These are phyloP conservation scores for Gonapodya sp. DNA, from an alignment of 192 early-diverging fungal genomes.

Conservation along the genomic window DNA sequence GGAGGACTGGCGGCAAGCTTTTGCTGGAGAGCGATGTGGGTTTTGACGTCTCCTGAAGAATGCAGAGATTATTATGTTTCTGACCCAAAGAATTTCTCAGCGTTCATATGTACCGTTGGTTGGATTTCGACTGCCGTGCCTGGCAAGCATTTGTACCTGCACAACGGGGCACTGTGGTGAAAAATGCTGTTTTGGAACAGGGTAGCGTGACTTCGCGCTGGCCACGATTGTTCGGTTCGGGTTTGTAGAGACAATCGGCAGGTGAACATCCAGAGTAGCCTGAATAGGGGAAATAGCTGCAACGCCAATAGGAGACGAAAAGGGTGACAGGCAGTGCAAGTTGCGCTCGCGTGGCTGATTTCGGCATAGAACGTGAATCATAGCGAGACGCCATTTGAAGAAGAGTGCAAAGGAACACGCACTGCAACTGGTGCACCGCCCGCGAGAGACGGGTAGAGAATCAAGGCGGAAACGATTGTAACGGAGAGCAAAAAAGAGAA, in stretches of 20 bases:
- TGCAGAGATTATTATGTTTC: background rate
- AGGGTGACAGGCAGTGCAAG: background rate
- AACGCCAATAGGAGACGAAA: background rate
- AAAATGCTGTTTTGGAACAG: background rate
- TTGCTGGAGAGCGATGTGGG: conserved; percentile 1
- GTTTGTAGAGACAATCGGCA: background rate
- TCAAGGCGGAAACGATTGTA: too few species aligned
- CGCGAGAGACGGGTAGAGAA: too few species aligned
- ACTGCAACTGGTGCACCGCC: too few species aligned
- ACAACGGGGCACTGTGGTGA: conserved; percentile 10
- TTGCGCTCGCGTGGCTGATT: too few species aligned
- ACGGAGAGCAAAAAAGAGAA: too few species aligned
- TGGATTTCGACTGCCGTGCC: conserved; percentile 19
- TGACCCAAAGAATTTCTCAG: background rate
- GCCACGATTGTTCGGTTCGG: background rate
- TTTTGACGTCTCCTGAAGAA: background rate
- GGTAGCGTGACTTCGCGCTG: conserved; percentile 17
- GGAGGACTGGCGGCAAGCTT: conserved; percentile 10
- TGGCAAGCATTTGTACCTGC: conserved; percentile 18
- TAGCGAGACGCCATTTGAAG: too few species aligned
- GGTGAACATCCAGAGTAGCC: background rate
- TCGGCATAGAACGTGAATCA: too few species aligned
- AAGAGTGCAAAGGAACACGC: too few species aligned
- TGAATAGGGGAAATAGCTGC: background rate
- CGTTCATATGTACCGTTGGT: conserved; percentile 8